Base-by-base conservation (phyloP, 176 grass and related monocot species). In the Carex pumila region DNA sequence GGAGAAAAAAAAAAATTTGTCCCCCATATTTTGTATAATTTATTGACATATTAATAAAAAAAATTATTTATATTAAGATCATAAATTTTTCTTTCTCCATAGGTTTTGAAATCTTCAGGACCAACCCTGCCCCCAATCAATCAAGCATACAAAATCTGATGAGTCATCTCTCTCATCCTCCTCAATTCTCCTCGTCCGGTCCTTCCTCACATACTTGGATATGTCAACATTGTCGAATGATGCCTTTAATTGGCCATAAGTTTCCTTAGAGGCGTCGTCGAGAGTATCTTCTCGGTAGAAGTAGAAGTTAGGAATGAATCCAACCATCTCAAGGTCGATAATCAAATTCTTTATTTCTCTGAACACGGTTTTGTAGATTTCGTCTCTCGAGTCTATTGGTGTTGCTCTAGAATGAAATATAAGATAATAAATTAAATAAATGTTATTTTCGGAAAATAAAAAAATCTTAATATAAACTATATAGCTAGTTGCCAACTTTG, bases 191-290 rank as follows among this genome's bases (percentile, higher is more conserved):
- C 61, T 82, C 39, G 3, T 53, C 5, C 37, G 10, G 12, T 67
- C 80, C 39, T 82, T 82, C 62, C 80, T 82, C 29, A 67, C 41
- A 52, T 32, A 66, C 41, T 30, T 82, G 62, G 37, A n/a, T 31
- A 29, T n/a, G 53, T 82, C 36, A 0, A 36, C 34, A 3, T 58
- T 82, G 21, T 13, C 41, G 1, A 82, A 5, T 0, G 61, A 49
- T 47, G 19, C 80, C 30, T 29, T 66, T 10, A 82, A 82, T 29
- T 12, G 61, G n/a, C 2, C 41, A 49, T 11, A 82, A 10, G 15
- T 47, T 43, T 49, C 29, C 19, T 74, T 19, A 29, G n/a, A 30
- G 21, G 43, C 6, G 4, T 9, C 12, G 1, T 67, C 19, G 12
- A 67, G 41, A 10, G 61, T 82, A 36, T 31, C 19, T n/a, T 12